Base-by-base conservation (phyloP, 768 basidiomycete species). In the Hemileccinum rubropunctum region DNA sequence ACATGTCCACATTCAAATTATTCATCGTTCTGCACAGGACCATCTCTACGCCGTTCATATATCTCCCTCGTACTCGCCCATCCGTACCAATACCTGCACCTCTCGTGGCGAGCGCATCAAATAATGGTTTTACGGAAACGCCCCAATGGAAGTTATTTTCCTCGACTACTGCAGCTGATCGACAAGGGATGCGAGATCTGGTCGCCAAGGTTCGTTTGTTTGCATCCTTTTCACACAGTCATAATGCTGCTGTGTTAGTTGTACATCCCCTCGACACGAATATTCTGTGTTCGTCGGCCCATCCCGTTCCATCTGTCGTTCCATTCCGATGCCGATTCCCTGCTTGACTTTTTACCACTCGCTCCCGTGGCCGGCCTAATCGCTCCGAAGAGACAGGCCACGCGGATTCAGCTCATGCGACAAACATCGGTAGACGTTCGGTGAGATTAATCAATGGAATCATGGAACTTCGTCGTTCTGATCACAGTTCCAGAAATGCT, bases 241-340 rank as follows among this genome's bases (percentile, higher is more conserved):
- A 20, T 48, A 20, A 56, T 33, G 32, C 13, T 9, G 42, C 23
- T 37, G 12, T 17, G 26, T 40, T 39, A 75, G 73, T 58, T 75
- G 12, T 82, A 82, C 57, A 58, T 88, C 17, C 86, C 86, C 2
- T 67, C 78, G 1, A 78, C 81, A 13, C 74, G 82, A 44, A 76
- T 79, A 41, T 84, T 84, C 63, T 79, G 75, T 60, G 70, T 84
- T 55, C 64, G 71, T 4, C 71, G 81, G 52, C 62, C 76, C 15
- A 86, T 89, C 21, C 87, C 87, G 1, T 89, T 88, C 67, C 76
- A 86, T 62, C 53, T 90, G 23, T 75, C 73, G 5, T 75, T 88
- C 36, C 72, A 77, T 33, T 84, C 84, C 0, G 73, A 80, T 4
- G 69, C 78, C 0, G 63, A 73, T 27, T 79, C 85, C 12, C 70